Conservation (phyloP, 805 yeast genomes). For the Kuraishia ogatae region DNA sequence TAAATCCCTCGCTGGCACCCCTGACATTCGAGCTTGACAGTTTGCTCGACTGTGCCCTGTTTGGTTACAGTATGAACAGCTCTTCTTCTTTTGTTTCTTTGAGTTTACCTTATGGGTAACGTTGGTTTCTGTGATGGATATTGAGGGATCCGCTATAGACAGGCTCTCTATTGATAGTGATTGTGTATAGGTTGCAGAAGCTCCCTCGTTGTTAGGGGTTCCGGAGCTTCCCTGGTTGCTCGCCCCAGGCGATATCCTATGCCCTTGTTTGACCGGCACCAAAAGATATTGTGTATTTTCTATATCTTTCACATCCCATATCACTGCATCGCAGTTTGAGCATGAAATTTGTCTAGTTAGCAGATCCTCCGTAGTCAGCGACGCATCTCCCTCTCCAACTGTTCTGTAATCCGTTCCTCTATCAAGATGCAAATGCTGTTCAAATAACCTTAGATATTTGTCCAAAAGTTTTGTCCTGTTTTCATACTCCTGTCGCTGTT, state of each 20-base stretch:
- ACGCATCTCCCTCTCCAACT: no score
- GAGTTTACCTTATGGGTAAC: background rate
- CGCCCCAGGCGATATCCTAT: background rate
- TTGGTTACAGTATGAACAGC: conserved; percentile 24
- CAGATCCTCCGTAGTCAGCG: background rate
- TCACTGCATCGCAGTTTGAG: conserved; percentile 7
- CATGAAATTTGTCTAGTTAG: conserved; percentile 4
- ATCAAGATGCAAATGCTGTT: background rate
- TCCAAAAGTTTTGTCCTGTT: background rate
- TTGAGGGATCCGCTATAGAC: background rate
- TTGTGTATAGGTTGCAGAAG: background rate
- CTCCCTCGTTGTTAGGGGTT: background rate
- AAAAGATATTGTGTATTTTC: conserved; percentile 9
- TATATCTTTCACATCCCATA: conserved; percentile 6
- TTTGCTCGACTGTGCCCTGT: conserved; percentile 26
- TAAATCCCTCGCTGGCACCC: conserved; percentile 3
- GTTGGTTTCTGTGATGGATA: background rate
- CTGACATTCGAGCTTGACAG: conserved; percentile 16
- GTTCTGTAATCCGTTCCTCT: background rate
- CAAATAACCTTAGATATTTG: background rate
- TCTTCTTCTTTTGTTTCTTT: conserved; percentile 14
- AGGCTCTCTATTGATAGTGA: background rate
- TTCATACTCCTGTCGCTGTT: conserved; percentile 7
- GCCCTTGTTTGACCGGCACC: background rate
- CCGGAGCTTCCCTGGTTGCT: background rate